Evolutionary conservation across 345 rosid genomes (phyloP), one percentile per base, ranked within the genome.

Genomic region (Sapria himalayana): DNA sequence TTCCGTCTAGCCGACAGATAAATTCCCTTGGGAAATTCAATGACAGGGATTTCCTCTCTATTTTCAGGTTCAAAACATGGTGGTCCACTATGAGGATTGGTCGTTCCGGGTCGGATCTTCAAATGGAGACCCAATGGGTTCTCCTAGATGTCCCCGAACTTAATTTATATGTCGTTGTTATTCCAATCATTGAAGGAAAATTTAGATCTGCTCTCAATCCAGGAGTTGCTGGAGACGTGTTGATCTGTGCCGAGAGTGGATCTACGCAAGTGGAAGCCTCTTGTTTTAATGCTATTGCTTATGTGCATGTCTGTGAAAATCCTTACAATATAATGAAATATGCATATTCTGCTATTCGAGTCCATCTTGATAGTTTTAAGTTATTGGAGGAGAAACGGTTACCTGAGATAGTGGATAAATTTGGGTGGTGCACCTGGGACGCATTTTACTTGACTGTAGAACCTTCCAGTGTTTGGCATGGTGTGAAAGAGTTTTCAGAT

Each of bases 391-490:
- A 78, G 70, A 85, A 81, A 58, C 50, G 25, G 13, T 63, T 39
- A 10, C 86, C 92, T 1, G 40, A 63, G 3, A 48, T 81, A 17
- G 52, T 64, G 7, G 67, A 81, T 41, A 81, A 81, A 63, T 85
- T 85, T 22, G 96, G 96, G 18, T 81, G 94, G 94, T 85, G 96
- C 59, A 85, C 96, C 29, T 85, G 94, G 96, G 94, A 85, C 56
- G 84, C 94, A 4, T 73, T 80, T 41, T 85, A 78, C 60, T 65
- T 85, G 15, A 75, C 84, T 0, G 92, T 85, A 9, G 81, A 81
- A 43, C 96, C 96, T 0, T 60, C 63, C 7, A 78, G 81, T 3
- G 51, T 71, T 12, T 81, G 93, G 84, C 67, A 60, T 13, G 94
- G 94, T 6, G 69, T 81, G 41, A 68, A 73, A 25, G 86, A 85